phyloP scores from a whole-genome alignment of 2,329 filamentous ascomycete species.

The Mollisia scopiformis region DNA sequence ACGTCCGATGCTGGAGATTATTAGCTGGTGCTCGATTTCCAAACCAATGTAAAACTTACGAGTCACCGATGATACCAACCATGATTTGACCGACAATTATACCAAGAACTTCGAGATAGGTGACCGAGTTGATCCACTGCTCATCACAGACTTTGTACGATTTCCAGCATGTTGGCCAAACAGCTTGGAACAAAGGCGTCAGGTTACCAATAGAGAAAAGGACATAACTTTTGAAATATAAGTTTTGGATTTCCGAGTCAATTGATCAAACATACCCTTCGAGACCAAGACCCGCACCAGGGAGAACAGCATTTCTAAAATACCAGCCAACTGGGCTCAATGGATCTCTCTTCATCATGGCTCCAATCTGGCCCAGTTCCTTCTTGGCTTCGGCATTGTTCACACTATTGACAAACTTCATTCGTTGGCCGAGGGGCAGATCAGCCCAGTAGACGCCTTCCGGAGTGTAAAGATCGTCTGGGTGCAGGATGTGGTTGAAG shows the following conservation, averaged over 20 bases:
- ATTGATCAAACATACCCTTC: constrained; percentile 62
- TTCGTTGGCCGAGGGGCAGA: constrained; percentile 68
- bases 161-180: constrained; percentile 81
- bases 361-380: constrained; percentile 70
- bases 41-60: constrained; percentile 42
- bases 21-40: not conserved
- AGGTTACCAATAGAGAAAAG: constrained; percentile 97
- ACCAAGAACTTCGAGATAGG: constrained; percentile 90
- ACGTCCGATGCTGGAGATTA: constrained; percentile 72
- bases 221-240: constrained; percentile 66
- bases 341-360: constrained; percentile 85
- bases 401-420: constrained; percentile 75
- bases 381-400: constrained; percentile 70
- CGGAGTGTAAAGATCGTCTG: constrained; percentile 83
- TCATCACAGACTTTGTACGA: constrained; percentile 65
- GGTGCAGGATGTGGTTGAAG: constrained; percentile 79
- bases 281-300: constrained; percentile 87
- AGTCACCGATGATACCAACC: constrained; percentile 80
- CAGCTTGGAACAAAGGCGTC: constrained; percentile 75
- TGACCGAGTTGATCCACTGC: constrained; percentile 82
- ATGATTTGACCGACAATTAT: constrained; percentile 93
- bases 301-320: constrained; percentile 87
- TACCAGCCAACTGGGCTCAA: constrained; percentile 85
- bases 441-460: constrained; percentile 95
- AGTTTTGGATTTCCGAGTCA: not conserved